Conservation (phyloP, 2,329 filamentous ascomycete species). For the Talaromyces sp. region DNA sequence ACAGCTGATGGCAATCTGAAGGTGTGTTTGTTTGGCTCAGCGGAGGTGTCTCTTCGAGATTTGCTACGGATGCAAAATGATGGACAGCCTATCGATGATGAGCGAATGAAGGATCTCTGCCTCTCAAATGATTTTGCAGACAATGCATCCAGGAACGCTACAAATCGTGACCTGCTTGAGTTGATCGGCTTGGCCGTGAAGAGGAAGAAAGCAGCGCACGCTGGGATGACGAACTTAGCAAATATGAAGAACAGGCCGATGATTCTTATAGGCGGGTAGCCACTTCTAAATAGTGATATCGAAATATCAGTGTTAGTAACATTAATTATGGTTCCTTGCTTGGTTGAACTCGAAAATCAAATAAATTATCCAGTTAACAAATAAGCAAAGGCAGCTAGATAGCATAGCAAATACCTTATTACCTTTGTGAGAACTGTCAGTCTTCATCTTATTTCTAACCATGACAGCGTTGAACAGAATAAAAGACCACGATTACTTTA, state of each 20-base stretch:
- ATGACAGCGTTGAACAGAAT: no score
- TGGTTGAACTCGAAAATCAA: not conserved
- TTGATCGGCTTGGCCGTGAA: slow-evolving; percentile 91
- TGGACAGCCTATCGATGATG: slow-evolving; percentile 76
- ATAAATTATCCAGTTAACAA: no score
- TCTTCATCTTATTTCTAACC: no score
- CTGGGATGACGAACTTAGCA: slow-evolving; percentile 84
- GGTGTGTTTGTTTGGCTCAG: slow-evolving; percentile 87
- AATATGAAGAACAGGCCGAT: slow-evolving; percentile 98
- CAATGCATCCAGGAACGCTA: slow-evolving; percentile 32
- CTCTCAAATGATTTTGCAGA: slow-evolving; percentile 20
- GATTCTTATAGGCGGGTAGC: slow-evolving; percentile 98
- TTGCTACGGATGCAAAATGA: slow-evolving; percentile 74
- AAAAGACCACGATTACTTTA: not conserved
- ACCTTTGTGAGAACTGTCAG: not conserved
- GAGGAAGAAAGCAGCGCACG: slow-evolving; percentile 92
- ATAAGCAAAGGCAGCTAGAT: no score
- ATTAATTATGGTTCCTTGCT: not conserved
- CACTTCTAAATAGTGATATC: not conserved
- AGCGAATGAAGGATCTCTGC: slow-evolving; percentile 66
- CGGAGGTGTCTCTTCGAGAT: slow-evolving; percentile 88
- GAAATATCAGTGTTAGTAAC: not conserved
- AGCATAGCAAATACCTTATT: not conserved
- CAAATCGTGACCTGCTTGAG: slow-evolving; percentile 71
- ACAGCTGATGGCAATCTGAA: slow-evolving; percentile 96